Base-by-base conservation (phyloP, 352 stramenopile genomes). In the Phytophthora pseudosyringae region DNA sequence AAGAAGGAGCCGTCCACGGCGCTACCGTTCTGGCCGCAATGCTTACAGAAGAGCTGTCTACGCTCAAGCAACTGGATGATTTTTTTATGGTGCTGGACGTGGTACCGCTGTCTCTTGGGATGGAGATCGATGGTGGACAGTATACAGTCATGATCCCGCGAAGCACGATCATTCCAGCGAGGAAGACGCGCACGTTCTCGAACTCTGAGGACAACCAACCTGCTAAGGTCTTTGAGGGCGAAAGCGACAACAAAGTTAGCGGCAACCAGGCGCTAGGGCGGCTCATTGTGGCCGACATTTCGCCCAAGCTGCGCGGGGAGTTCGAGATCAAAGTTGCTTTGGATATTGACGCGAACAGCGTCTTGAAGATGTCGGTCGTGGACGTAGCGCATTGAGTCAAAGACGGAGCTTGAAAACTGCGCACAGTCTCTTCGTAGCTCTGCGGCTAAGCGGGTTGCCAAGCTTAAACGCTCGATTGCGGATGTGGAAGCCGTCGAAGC, bases 11-110 rank as follows among this genome's bases (percentile, higher is more conserved):
- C 16, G 40, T 51, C 3, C 25, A 32, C n/a, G 40, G 53, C 4
- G 41, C 33, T 10, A 46, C 53, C 5, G 26, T 36, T n/a, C 41
- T 41, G 4, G 18, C 40, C 4, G 53, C 41, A 9, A 53, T 61
- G 29, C 31, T 61, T 3, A 45, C 32, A 6, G 21, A 56, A 15
- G 21, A 45, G 21, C 21, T 18, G 31, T 35, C 31, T 35, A n/a
- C 9, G 6, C 18, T 56, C 28, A 16, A 33, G 18, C 21, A 16
- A 10, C 32, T 51, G 7, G 16, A 33, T 5, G 52, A 35, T 1
- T 35, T 61, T 1, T 35, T 61, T 16, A 45, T 53, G 29, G 4
- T 61, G 12, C 25, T 61, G 40, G 53, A 61, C 31, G 53, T 45
- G 15, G 32, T 38, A 3, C 31, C 40, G 40, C 41, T 53, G 25